Evolutionary conservation across 179 eudicot species (phyloP).

Genomic region (Camellia oleifera): DNA sequence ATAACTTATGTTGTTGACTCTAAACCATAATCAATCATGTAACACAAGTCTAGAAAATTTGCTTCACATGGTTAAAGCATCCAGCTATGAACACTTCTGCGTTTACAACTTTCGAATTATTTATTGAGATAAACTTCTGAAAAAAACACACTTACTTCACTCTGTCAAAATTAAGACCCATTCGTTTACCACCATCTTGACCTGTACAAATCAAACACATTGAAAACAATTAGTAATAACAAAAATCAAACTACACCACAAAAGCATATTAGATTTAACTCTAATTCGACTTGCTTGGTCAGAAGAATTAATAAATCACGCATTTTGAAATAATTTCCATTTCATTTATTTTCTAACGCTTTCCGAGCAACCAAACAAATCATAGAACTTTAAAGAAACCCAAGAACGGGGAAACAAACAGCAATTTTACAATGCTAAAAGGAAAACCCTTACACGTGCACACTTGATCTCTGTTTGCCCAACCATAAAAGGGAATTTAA

Average conservation of each 20-base stretch:
- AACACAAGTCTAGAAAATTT: background rate
- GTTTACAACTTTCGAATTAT: no score
- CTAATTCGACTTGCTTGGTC: no score
- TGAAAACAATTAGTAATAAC: conserved; percentile 13
- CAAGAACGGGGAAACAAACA: no score
- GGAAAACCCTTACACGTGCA: no score
- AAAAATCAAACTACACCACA: background rate
- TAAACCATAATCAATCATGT: background rate
- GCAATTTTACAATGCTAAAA: no score
- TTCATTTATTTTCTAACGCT: background rate
- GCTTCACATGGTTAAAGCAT: background rate
- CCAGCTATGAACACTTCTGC: background rate
- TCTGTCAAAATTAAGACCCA: conserved; percentile 94
- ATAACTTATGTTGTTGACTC: background rate
- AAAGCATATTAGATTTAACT: background rate
- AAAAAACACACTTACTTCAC: conserved; percentile 62
- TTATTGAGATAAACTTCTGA: no score
- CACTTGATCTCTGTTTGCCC: background rate
- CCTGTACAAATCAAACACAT: conserved; percentile 42
- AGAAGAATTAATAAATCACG: no score
- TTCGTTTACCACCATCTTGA: conserved; percentile 84
- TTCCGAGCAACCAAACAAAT: background rate
- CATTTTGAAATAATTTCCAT: background rate
- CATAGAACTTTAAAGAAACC: no score
- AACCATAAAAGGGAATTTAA: background rate